Conservation (phyloP, 139 green algal genomes). For the Mychonastes homosphaera region DNA sequence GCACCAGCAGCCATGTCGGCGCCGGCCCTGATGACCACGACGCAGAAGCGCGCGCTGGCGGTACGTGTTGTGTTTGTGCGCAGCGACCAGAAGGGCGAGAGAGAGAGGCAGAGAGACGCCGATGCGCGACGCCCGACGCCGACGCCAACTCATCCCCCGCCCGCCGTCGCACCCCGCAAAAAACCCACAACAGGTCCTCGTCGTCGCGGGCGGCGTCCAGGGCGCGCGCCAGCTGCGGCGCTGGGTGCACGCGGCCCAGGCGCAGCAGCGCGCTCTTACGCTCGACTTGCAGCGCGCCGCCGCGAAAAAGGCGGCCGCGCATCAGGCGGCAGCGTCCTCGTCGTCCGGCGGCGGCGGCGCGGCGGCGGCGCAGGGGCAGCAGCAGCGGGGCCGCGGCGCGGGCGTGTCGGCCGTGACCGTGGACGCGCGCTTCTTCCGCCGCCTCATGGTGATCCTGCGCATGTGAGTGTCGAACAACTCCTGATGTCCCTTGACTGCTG, state of each 20-base stretch:
- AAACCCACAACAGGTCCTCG: slow-evolving; percentile 10
- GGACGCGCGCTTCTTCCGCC: slow-evolving; percentile 38
- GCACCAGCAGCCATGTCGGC: too few relatives aligned
- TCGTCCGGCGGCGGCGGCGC: too few relatives aligned
- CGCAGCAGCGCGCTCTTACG: slow-evolving; percentile 10
- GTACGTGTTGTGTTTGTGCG: too few relatives aligned
- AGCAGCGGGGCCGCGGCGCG: slow-evolving; percentile 5
- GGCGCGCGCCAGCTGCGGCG: slow-evolving; percentile 6
- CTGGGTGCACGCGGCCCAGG: slow-evolving; percentile 6
- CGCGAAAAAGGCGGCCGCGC: not conserved
- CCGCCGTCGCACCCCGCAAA: too few relatives aligned
- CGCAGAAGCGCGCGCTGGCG: too few relatives aligned
- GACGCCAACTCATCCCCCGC: too few relatives aligned
- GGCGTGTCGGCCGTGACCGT: slow-evolving; percentile 28
- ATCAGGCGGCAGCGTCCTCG: too few relatives aligned
- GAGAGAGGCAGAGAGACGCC: too few relatives aligned
- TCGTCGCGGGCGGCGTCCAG: slow-evolving; percentile 10
- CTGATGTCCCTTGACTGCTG: not conserved
- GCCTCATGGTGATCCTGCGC: slow-evolving; percentile 36
- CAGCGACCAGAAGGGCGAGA: too few relatives aligned
- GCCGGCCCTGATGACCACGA: too few relatives aligned
- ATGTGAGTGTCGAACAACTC: slow-evolving; percentile 30
- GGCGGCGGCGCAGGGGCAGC: too few relatives aligned
- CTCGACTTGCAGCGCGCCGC: slow-evolving; percentile 1
- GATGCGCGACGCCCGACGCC: too few relatives aligned